Evolutionary conservation across 2,329 filamentous ascomycete genomes (phyloP).

Genomic region (Penicillium hesseltinei): DNA sequence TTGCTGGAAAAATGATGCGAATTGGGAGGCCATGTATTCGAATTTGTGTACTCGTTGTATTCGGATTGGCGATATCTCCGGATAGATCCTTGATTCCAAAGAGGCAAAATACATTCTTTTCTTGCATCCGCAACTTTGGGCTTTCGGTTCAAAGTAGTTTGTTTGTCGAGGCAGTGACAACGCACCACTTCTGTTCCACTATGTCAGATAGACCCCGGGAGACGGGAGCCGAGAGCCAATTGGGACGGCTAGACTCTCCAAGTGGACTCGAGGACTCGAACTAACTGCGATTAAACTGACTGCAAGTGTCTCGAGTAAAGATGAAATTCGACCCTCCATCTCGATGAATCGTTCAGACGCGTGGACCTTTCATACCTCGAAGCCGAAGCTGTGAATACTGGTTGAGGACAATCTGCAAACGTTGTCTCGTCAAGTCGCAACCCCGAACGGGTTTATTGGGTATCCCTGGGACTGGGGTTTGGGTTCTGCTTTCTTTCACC

Average conservation of each 20-base stretch:
- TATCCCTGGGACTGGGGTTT: not conserved
- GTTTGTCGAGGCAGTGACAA: not conserved
- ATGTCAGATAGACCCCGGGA: not conserved
- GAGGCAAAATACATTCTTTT: not conserved
- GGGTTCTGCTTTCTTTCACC: not conserved
- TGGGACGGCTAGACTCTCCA: not conserved
- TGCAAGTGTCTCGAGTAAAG: not conserved
- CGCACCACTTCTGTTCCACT: not conserved
- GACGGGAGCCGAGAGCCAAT: not conserved
- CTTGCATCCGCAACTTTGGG: not conserved
- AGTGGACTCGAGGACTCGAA: not conserved
- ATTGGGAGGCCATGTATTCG: not conserved
- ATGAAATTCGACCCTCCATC: no score
- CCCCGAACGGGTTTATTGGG: not conserved
- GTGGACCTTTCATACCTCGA: no score
- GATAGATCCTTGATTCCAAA: not conserved
- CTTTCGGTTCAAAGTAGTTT: not conserved
- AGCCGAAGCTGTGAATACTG: not conserved
- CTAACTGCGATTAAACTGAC: not conserved
- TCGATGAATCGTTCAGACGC: no score
- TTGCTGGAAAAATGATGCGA: not conserved
- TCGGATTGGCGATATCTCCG: not conserved
- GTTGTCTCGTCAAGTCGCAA: not conserved
- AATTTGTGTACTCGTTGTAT: no score
- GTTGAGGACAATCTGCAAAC: not conserved